Evolutionary conservation across 441 rosid species (phyloP).

Genomic region (Adansonia rubrostipa): DNA sequence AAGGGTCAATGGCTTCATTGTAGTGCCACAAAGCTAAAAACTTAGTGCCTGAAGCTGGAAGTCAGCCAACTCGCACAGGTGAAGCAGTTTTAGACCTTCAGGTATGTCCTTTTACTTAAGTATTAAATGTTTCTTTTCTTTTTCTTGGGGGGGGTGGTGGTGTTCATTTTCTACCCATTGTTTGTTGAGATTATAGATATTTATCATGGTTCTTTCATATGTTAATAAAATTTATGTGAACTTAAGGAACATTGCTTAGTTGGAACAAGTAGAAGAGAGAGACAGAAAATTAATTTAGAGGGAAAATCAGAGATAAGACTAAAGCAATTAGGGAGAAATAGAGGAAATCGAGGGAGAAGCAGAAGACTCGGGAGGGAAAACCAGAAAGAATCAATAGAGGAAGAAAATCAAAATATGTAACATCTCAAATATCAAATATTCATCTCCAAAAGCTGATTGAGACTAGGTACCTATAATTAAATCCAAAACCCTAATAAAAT

Average conservation of each 20-base stretch:
- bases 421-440: conserved; percentile 1
- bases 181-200: background rate
- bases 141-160: background rate
- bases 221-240: conserved; percentile 6
- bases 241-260: background rate
- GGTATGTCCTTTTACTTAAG: conserved; percentile 49
- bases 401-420: background rate
- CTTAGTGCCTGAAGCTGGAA: conserved; percentile 98
- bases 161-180: background rate
- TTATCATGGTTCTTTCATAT: conserved; percentile 23
- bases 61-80: conserved; percentile 98
- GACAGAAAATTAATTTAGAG: background rate
- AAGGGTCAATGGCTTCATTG: conserved; percentile 43
- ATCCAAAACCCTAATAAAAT: background rate
- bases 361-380: background rate
- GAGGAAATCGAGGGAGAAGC: background rate
- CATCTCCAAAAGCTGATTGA: background rate
- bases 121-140: conserved; percentile 16
- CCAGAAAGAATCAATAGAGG: background rate
- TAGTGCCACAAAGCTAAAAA: conserved; percentile 99
- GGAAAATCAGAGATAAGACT: background rate
- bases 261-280: conserved; percentile 12
- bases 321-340: background rate
- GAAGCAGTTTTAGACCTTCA: conserved; percentile 97
- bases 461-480: background rate